phyloP scores from a whole-genome alignment of 2,329 filamentous ascomycete species.

The Macrophomina phaseolina region DNA sequence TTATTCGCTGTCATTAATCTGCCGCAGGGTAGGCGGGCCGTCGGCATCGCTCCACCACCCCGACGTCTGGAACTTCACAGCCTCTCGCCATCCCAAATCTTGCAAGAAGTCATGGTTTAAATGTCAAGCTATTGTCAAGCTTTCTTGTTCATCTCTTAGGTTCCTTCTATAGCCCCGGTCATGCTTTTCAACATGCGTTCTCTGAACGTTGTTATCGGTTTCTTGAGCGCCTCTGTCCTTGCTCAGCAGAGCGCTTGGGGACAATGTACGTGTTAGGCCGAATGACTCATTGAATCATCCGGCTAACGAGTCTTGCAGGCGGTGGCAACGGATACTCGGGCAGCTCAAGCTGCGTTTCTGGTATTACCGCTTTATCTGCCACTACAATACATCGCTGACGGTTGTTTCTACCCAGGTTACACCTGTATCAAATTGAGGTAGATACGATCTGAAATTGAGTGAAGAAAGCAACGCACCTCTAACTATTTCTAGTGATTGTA shows the following conservation, averaged over 20 bases:
- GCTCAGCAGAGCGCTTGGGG: constrained; percentile 38
- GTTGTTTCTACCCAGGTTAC: background rate
- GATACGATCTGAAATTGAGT: background rate
- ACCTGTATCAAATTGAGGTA: constrained; percentile 5
- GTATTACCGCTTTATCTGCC: background rate
- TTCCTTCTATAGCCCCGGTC: background rate
- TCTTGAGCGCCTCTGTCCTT: constrained; percentile 36
- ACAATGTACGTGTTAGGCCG: constrained; percentile 37
- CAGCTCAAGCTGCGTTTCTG: constrained; percentile 34
- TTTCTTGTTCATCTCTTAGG: background rate
- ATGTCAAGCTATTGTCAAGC: background rate
- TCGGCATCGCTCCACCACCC: constrained; percentile 2
- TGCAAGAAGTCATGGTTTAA: background rate
- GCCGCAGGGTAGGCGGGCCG: constrained; percentile 17
- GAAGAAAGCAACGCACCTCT: too few species aligned
- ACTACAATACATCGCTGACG: background rate
- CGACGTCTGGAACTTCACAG: background rate
- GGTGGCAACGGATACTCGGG: constrained; percentile 39
- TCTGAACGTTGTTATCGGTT: constrained; percentile 28
- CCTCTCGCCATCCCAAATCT: background rate
- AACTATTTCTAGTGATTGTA: constrained; percentile 3
- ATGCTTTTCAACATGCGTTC: constrained; percentile 3
- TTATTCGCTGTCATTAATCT: constrained; percentile 19
- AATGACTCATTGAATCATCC: too few species aligned
- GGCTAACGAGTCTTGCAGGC: constrained; percentile 30